Evolutionary conservation across 257 asterid species (phyloP).

Genomic region (Hygrophila difformis): DNA sequence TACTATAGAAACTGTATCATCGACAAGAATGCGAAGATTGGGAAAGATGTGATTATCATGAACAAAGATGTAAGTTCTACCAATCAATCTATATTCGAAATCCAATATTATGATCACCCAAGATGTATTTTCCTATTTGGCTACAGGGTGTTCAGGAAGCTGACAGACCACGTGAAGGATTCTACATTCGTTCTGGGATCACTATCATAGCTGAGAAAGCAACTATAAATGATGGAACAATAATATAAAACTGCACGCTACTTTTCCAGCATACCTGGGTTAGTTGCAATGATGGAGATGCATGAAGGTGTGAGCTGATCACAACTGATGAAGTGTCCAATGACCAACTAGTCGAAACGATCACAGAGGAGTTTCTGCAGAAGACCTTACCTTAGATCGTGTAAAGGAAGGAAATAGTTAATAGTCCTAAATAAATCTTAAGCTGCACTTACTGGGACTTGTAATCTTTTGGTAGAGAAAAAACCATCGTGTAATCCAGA

Average conservation of each 20-base stretch:
- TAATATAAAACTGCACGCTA: constrained; percentile 20
- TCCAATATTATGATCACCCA: background rate
- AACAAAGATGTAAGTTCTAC: constrained; percentile 78
- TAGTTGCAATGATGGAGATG: background rate
- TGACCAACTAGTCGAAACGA: background rate
- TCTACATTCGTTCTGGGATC: constrained; percentile 78
- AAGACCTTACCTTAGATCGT: background rate
- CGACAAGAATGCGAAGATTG: constrained; percentile 88
- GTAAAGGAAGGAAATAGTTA: background rate
- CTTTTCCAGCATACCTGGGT: background rate
- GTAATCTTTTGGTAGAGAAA: constrained; percentile 1
- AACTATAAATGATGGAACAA: constrained; percentile 61
- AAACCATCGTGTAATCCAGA: constrained; percentile 14
- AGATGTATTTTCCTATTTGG: background rate
- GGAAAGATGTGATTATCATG: constrained; percentile 71
- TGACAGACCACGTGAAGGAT: constrained; percentile 66
- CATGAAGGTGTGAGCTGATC: background rate
- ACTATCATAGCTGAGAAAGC: constrained; percentile 68
- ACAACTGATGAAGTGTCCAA: constrained; percentile 1
- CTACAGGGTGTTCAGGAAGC: constrained; percentile 82
- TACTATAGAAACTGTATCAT: constrained; percentile 70
- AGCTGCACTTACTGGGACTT: constrained; percentile 1
- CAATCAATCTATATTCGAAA: background rate
- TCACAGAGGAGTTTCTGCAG: background rate
- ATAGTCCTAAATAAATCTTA: constrained; percentile 14